phyloP scores from a whole-genome alignment of 2,329 filamentous ascomycete species.

The Fusarium neocosmosporiellum region DNA sequence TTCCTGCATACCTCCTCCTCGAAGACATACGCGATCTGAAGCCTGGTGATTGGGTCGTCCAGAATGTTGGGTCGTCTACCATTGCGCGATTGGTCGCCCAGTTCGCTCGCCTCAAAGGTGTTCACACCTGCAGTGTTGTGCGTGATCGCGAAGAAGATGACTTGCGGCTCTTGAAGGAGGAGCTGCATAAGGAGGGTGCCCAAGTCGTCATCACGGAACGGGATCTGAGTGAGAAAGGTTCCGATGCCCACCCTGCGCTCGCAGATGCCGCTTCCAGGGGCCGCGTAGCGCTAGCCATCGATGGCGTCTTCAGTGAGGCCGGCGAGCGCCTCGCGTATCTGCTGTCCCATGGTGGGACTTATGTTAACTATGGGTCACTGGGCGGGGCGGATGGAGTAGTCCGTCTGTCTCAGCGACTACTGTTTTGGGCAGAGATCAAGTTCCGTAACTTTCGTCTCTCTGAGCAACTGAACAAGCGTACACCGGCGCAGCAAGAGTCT shows the following conservation, averaged over 20 bases:
- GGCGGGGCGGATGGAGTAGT: background rate
- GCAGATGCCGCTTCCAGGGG: slow-evolving; percentile 1
- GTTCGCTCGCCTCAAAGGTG: slow-evolving; percentile 20
- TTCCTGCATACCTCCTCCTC: slow-evolving; percentile 23
- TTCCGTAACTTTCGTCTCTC: slow-evolving; percentile 16
- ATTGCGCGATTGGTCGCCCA: slow-evolving; percentile 20
- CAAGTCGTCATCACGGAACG: slow-evolving; percentile 6
- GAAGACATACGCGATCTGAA: slow-evolving; percentile 15
- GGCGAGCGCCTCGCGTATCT: background rate
- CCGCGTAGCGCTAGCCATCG: slow-evolving; percentile 6
- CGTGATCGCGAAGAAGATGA: slow-evolving; percentile 1
- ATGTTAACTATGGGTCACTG: slow-evolving; percentile 10
- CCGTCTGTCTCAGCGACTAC: background rate
- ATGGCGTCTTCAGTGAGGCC: slow-evolving; percentile 13
- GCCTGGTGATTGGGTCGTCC: slow-evolving; percentile 26
- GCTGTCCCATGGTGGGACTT: background rate
- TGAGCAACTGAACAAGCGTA: slow-evolving; percentile 5
- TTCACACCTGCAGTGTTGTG: slow-evolving; percentile 17
- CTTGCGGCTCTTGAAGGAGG: background rate
- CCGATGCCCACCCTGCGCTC: background rate
- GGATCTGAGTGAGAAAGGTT: background rate
- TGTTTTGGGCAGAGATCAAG: slow-evolving; percentile 17
- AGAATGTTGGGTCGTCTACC: slow-evolving; percentile 17
- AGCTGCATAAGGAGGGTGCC: slow-evolving; percentile 1
- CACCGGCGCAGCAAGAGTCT: slow-evolving; percentile 7